phyloP scores from a whole-genome alignment of 1,284 basidiomycete genomes.

The Trametes pubescens region DNA sequence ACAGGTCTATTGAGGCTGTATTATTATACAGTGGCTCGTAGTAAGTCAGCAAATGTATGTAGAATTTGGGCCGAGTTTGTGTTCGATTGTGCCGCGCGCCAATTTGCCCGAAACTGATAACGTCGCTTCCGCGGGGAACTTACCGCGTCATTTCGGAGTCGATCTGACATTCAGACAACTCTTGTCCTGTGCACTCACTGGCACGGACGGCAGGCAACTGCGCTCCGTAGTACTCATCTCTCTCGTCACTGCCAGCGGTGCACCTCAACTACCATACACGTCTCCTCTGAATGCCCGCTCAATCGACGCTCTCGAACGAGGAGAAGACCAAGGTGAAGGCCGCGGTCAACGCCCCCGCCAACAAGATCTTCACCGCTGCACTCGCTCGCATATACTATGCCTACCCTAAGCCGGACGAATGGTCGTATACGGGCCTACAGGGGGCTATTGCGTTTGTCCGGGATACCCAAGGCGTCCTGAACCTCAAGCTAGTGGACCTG shows the following conservation, averaged over 20 bases:
- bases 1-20: too few species aligned
- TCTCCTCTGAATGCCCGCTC: constrained; percentile 64
- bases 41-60: too few species aligned
- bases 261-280: neutral
- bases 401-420: constrained; percentile 74
- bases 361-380: constrained; percentile 83
- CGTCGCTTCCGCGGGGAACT: neutral
- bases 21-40: too few species aligned
- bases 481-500: constrained; percentile 85
- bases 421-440: constrained; percentile 87
- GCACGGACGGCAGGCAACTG: constrained; percentile 27
- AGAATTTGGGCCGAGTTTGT: neutral
- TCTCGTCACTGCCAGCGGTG: constrained; percentile 14
- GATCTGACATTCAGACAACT: constrained; percentile 7
- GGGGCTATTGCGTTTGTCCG: constrained; percentile 82
- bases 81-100: neutral
- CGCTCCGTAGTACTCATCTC: constrained; percentile 24
- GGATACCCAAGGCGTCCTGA: constrained; percentile 66
- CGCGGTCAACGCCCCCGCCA: constrained; percentile 59
- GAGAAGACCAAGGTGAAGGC: constrained; percentile 84
- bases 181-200: constrained; percentile 26
- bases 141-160: constrained; percentile 20
- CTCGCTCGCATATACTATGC: constrained; percentile 91
- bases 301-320: constrained; percentile 71
- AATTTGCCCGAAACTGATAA: constrained; percentile 25